Conservation (phyloP, 2,329 filamentous ascomycete species). For the Hymenoscyphus fraxineus region DNA sequence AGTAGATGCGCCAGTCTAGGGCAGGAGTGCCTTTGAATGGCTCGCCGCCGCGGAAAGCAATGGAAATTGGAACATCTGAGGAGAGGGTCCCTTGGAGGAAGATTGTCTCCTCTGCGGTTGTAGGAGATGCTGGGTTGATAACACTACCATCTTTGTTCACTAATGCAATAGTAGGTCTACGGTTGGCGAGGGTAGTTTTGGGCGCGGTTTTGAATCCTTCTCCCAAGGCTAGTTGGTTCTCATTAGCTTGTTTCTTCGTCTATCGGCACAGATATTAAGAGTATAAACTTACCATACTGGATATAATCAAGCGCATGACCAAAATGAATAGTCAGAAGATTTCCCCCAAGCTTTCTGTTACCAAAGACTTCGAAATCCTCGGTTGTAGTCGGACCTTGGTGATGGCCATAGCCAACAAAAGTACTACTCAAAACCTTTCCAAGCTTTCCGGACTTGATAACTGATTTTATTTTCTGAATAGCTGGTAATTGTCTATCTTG, state of each 20-base stretch:
- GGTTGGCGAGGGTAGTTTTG: conserved; percentile 18
- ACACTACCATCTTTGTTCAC: conserved; percentile 9
- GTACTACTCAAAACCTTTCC: conserved; percentile 48
- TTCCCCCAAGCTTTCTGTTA: conserved; percentile 42
- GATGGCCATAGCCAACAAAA: conserved; percentile 13
- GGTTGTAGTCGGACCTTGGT: conserved; percentile 2
- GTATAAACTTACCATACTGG: conserved; percentile 16
- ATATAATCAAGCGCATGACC: conserved; percentile 43
- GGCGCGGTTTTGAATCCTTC: conserved; percentile 17
- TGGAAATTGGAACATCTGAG: conserved; percentile 18
- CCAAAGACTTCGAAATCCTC: conserved; percentile 45
- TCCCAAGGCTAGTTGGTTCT: conserved; percentile 17
- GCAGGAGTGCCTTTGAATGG: conserved; percentile 17
- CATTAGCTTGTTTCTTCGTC: background rate
- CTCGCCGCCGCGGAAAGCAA: conserved; percentile 19
- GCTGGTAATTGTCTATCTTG: conserved; percentile 48
- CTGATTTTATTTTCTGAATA: conserved; percentile 41
- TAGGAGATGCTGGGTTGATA: conserved; percentile 10
- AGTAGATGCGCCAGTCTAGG: conserved; percentile 49
- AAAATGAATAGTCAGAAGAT: conserved; percentile 30
- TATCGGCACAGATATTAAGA: background rate
- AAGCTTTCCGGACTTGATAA: conserved; percentile 44
- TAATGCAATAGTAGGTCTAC: conserved; percentile 12
- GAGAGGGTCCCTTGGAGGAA: conserved; percentile 21
- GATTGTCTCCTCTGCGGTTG: conserved; percentile 23